A percentile compares a stretch with the other conserved stretches of the same genome.
Evolutionary conservation across 2,329 filamentous ascomycete species (phyloP).

Genomic region (Claviceps spartinae): DNA sequence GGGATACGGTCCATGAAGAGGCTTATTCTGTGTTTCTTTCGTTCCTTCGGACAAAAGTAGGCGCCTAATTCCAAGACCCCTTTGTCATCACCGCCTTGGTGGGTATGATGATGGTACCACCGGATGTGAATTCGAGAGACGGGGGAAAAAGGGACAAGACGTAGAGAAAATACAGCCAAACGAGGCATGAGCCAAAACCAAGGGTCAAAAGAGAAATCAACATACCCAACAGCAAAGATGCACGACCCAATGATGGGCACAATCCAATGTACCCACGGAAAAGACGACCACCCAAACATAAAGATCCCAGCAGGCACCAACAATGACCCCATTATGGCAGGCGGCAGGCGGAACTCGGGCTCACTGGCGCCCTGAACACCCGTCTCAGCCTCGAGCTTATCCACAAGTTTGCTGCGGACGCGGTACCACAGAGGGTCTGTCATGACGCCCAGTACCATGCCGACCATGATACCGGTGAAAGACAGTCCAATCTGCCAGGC

Average conservation of each 20-base stretch:
- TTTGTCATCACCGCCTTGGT: constrained; percentile 4
- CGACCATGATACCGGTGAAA: constrained; percentile 59
- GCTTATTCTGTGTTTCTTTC: neutral
- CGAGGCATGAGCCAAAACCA: neutral
- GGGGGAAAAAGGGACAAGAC: neutral
- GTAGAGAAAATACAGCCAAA: neutral
- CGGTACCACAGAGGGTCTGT: constrained; percentile 54
- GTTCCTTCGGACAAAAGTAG: neutral
- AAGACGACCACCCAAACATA: constrained; percentile 80
- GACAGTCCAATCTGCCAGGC: constrained; percentile 68
- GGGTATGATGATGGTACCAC: constrained; percentile 3
- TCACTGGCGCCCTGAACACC: constrained; percentile 48
- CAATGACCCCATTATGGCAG: constrained; percentile 59
- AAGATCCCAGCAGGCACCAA: constrained; percentile 73
- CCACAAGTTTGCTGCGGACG: constrained; percentile 44
- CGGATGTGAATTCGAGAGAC: neutral
- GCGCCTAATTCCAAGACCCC: neutral
- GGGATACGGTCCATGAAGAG: constrained; percentile 1
- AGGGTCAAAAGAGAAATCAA: constrained; percentile 8
- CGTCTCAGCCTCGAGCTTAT: constrained; percentile 35
- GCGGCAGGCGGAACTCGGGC: constrained; percentile 75
- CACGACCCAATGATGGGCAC: constrained; percentile 59
- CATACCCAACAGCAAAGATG: constrained; percentile 59
- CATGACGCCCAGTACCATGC: constrained; percentile 50
- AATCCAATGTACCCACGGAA: constrained; percentile 60